Evolutionary conservation across 2,329 filamentous ascomycete genomes (phyloP).

Genomic region (Seiridium cupressi): DNA sequence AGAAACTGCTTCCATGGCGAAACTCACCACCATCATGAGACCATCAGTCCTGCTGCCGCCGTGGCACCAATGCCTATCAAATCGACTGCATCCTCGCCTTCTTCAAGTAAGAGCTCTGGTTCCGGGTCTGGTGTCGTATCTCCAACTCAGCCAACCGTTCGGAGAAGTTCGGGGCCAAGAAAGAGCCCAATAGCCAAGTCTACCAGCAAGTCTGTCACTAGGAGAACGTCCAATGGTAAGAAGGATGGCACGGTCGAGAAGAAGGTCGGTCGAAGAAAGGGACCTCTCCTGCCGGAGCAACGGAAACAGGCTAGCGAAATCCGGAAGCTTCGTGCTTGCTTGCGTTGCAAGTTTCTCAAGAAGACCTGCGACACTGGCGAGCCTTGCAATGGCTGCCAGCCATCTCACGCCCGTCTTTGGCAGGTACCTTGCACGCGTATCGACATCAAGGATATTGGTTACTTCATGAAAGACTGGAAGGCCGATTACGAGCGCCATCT

Average conservation of each 20-base stretch:
- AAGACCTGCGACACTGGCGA: slow-evolving; percentile 99
- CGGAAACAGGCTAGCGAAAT: slow-evolving; percentile 96
- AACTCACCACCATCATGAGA: slow-evolving; percentile 48
- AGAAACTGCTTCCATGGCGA: slow-evolving; percentile 63
- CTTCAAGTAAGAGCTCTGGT: slow-evolving; percentile 59
- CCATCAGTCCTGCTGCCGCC: slow-evolving; percentile 66
- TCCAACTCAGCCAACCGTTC: slow-evolving; percentile 56
- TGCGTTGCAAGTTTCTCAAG: slow-evolving; percentile 98
- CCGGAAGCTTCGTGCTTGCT: slow-evolving; percentile 86
- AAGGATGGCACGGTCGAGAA: slow-evolving; percentile 80
- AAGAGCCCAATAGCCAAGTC: slow-evolving; percentile 77
- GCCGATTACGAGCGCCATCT: slow-evolving; percentile 93
- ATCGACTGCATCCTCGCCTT: slow-evolving; percentile 40
- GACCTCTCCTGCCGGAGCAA: slow-evolving; percentile 88
- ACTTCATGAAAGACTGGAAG: slow-evolving; percentile 99
- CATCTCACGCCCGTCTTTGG: slow-evolving; percentile 92
- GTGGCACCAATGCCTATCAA: slow-evolving; percentile 71
- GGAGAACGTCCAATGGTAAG: slow-evolving; percentile 74
- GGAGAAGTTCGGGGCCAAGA: slow-evolving; percentile 67
- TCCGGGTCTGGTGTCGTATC: slow-evolving; percentile 61
- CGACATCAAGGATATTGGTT: slow-evolving; percentile 97
- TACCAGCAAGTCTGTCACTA: slow-evolving; percentile 73
- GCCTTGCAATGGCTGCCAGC: slow-evolving; percentile 92
- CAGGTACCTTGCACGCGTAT: slow-evolving; percentile 97
- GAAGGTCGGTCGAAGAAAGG: slow-evolving; percentile 86